Evolutionary conservation across 192 early-diverging fungal genomes (phyloP).

Genomic region (Gonapodya prolifera): DNA sequence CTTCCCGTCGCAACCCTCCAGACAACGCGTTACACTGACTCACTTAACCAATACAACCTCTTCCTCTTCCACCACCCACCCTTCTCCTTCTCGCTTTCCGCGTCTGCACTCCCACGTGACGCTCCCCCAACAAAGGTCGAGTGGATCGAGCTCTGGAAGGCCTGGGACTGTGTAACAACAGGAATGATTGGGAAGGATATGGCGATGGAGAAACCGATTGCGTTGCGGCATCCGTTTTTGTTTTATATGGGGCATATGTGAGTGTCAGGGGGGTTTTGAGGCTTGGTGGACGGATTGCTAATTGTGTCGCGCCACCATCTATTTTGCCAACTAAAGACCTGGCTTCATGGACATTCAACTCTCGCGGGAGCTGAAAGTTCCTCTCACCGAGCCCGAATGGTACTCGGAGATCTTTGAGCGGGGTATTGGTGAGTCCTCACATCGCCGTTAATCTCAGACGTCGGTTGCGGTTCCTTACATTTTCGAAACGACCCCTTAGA

Average conservation of each 20-base stretch:
- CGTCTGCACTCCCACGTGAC: constrained; percentile 1
- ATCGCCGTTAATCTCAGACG: too few relatives aligned
- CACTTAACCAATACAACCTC: constrained; percentile 38
- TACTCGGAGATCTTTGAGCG: constrained; percentile 83
- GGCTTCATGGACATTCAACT: constrained; percentile 31
- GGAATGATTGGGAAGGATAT: constrained; percentile 43
- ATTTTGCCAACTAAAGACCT: too few relatives aligned
- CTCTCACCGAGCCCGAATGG: constrained; percentile 40
- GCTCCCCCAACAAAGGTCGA: constrained; percentile 51
- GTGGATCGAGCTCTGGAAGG: constrained; percentile 68
- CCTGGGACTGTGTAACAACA: constrained; percentile 58
- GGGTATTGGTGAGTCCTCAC: constrained; percentile 50
- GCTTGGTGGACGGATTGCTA: too few relatives aligned
- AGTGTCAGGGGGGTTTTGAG: too few relatives aligned
- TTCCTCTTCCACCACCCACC: constrained; percentile 41
- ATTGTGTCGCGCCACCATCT: too few relatives aligned
- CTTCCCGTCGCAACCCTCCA: constrained; percentile 18
- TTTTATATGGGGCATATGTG: constrained; percentile 67
- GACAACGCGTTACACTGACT: constrained; percentile 36
- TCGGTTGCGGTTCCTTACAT: neutral
- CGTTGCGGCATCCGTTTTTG: constrained; percentile 72
- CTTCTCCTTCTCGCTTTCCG: constrained; percentile 12
- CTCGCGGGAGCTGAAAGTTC: constrained; percentile 19
- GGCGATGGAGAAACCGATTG: constrained; percentile 59
- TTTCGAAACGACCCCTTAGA: constrained; percentile 38